phyloP scores from a whole-genome alignment of 345 rosid species.

The Hypericum androsaemum region DNA sequence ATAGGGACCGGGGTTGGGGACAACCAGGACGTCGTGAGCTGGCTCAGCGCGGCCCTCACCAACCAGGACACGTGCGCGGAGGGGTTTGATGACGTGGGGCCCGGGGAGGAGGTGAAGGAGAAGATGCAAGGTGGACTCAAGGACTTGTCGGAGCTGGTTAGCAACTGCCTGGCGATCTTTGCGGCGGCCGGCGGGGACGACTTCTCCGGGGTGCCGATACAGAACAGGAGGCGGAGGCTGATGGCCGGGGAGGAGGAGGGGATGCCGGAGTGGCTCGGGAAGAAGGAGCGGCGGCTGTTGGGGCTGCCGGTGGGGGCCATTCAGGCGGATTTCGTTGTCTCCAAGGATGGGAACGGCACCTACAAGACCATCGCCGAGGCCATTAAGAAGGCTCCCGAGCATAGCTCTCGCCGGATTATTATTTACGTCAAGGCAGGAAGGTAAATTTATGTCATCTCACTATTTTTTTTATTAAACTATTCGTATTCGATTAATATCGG shows the following conservation, averaged over 20 bases:
- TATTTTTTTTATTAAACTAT: no score
- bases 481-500: no score
- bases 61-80: constrained; percentile 93
- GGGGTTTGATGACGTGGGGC: constrained; percentile 47
- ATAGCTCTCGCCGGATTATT: constrained; percentile 54
- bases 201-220: constrained; percentile 79
- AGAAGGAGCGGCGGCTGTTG: constrained; percentile 51
- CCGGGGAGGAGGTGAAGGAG: constrained; percentile 42
- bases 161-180: constrained; percentile 81
- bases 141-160: constrained; percentile 82
- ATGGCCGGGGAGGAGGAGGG: constrained; percentile 26
- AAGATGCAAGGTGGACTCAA: constrained; percentile 44
- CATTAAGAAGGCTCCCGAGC: constrained; percentile 75
- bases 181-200: constrained; percentile 38
- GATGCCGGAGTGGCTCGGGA: constrained; percentile 62
- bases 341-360: constrained; percentile 79
- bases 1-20: constrained; percentile 26
- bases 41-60: constrained; percentile 91
- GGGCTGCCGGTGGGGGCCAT: constrained; percentile 43
- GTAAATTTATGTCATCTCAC: constrained; percentile 28
- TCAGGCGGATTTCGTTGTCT: constrained; percentile 77
- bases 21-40: constrained; percentile 62
- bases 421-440: constrained; percentile 93
- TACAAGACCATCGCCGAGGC: constrained; percentile 76
- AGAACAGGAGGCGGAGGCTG: constrained; percentile 54